Evolutionary conservation across 305 asterid genomes (phyloP).

Genomic region (Nicotiana rustica): DNA sequence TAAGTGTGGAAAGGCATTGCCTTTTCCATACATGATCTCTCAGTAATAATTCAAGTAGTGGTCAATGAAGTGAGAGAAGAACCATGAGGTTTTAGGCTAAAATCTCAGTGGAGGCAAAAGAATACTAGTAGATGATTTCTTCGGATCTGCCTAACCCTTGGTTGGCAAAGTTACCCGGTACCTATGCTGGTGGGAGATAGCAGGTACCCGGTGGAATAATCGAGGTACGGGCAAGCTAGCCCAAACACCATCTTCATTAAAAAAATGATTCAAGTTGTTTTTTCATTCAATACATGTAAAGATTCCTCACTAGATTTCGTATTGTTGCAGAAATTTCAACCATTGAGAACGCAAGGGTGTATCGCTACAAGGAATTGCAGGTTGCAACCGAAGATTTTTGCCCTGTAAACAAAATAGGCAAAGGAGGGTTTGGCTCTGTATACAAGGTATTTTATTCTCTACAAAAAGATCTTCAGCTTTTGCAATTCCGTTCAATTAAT

Average conservation of each 20-base stretch:
- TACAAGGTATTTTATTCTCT: constrained; percentile 61
- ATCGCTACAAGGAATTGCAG: constrained; percentile 70
- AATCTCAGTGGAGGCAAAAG: neutral
- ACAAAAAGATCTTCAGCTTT: neutral
- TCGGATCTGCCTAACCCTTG: neutral
- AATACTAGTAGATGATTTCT: neutral
- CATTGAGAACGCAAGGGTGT: constrained; percentile 57
- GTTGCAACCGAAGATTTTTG: constrained; percentile 72
- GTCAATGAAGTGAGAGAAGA: neutral
- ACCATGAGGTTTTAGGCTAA: neutral
- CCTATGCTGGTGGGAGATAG: constrained; percentile 15
- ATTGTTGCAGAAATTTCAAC: constrained; percentile 65
- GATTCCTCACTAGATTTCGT: constrained; percentile 39
- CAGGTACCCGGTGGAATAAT: constrained; percentile 8
- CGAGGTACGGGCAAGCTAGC: neutral
- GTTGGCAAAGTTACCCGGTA: neutral
- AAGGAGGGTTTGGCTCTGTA: constrained; percentile 91
- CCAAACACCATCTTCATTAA: neutral
- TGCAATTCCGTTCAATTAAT: neutral
- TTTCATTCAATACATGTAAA: constrained; percentile 18
- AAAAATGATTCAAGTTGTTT: neutral
- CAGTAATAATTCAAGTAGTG: neutral
- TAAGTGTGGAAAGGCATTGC: neutral
- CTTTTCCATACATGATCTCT: neutral
- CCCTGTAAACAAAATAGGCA: constrained; percentile 67